phyloP scores from a whole-genome alignment of 2,329 filamentous ascomycete species.

The Pezicula neosporulosa region DNA sequence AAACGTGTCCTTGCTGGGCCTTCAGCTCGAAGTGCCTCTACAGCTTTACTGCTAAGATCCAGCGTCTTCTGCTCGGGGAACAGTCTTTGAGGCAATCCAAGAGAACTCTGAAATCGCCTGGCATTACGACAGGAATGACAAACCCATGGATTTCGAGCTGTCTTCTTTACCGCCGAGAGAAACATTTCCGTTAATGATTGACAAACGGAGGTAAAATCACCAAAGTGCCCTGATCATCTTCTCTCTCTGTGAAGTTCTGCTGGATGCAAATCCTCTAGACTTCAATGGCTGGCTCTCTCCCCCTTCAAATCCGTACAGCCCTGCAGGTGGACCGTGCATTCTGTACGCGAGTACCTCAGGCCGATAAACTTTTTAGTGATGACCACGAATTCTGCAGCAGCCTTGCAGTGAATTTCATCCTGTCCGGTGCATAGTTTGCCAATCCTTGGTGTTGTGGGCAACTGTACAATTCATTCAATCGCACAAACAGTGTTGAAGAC shows the following conservation, averaged over 20 bases:
- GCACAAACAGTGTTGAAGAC: background rate
- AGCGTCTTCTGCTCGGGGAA: too few species aligned
- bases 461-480: background rate
- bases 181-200: constrained; percentile 12
- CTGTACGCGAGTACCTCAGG: background rate
- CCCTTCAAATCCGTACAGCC: background rate
- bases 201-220: background rate
- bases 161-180: constrained; percentile 11
- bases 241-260: background rate
- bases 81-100: background rate
- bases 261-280: background rate
- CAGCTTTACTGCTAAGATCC: constrained; percentile 11
- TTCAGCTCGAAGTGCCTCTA: constrained; percentile 34
- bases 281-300: background rate
- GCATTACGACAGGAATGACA: constrained; percentile 17
- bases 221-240: background rate
- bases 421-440: background rate
- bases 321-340: background rate
- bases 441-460: background rate
- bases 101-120: background rate
- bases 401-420: background rate
- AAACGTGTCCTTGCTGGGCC: constrained; percentile 76
- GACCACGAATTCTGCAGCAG: background rate
- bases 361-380: background rate
- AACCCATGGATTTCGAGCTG: constrained; percentile 15